Percentiles rank a stretch among this genome's conserved stretches.
Conservation (phyloP, 768 basidiomycete species). For the Suillus weaverae region DNA sequence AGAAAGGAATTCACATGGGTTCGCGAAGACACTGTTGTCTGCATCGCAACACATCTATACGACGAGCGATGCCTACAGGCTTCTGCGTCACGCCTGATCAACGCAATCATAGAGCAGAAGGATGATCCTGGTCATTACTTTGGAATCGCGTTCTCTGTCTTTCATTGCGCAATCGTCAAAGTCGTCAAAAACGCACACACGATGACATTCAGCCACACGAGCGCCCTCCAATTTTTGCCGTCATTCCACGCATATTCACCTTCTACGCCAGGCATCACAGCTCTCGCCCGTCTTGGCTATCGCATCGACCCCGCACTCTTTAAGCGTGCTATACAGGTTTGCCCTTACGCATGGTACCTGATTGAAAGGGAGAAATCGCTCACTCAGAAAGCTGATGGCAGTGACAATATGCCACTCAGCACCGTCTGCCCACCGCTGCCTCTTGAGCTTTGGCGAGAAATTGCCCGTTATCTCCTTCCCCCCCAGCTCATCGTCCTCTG, state of each 20-base stretch:
- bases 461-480: neutral
- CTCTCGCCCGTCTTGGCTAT: constrained; percentile 5
- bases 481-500: neutral
- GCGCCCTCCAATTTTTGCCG: constrained; percentile 1
- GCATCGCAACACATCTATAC: neutral
- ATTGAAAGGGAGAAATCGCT: neutral
- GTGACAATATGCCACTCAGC: neutral
- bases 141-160: constrained; percentile 2
- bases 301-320: constrained; percentile 1
- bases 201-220: neutral
- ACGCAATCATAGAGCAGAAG: neutral
- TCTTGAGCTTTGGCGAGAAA: neutral
- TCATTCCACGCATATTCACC: neutral
- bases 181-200: neutral
- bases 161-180: neutral
- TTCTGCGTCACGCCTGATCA: neutral
- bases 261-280: constrained; percentile 6
- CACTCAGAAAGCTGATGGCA: neutral
- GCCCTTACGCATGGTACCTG: neutral
- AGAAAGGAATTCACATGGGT: constrained; percentile 5
- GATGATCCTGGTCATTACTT: neutral
- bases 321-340: neutral
- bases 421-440: neutral
- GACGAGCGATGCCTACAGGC: constrained; percentile 7
- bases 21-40: constrained; percentile 1